Base-by-base conservation (phyloP, 129 eudicot species). In the Ambrosia trifida region DNA sequence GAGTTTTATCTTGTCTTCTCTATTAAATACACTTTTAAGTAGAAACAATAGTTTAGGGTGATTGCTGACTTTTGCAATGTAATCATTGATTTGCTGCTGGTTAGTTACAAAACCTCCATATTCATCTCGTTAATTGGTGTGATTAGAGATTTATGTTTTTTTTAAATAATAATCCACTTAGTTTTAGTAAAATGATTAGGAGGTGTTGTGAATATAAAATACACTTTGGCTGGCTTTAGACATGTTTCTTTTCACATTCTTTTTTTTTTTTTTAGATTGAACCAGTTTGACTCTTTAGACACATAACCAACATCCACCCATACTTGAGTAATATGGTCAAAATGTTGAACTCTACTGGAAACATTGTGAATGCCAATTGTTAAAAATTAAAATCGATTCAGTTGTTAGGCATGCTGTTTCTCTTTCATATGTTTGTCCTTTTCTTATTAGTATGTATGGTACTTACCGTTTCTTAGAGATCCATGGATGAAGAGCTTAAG, bases 401-500 rank as follows among this genome's bases (percentile, higher is more conserved):
- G 43, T 52, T 56, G 62, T 24, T 56, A 56, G 62, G 35, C 7
- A 20, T 56, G 66, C 33, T 18, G 31, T 70, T 28, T 33, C 12
- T 13, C 45, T 4, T 20, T 68, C 28, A 14, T 71, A 4, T 76
- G 36, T 46, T 44, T 24, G 45, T 63, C 7, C 16, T 18, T 45
- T 33, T 43, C 11, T 20, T n/a, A 24, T 14, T 40, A 64, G 51
- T 11, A 28, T 74, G 67, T 24, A 50, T 17, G 64, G 66, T 24
- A 74, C 14, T 16, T 8, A 44, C 76, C 53, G 28, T 68, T 20
- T 82, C 31, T 41, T 83, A 93, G 96, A 81, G 70, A 78, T 67
- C 75, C 47, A 82, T 67, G 74, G 84, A 78, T 46, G 43, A 46
- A 58, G 81, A 89, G 72, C 76, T 89, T 69, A n/a, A 53, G 70